phyloP scores from a whole-genome alignment of 2,329 filamentous ascomycete genomes.

The Drechslerella dactyloides region DNA sequence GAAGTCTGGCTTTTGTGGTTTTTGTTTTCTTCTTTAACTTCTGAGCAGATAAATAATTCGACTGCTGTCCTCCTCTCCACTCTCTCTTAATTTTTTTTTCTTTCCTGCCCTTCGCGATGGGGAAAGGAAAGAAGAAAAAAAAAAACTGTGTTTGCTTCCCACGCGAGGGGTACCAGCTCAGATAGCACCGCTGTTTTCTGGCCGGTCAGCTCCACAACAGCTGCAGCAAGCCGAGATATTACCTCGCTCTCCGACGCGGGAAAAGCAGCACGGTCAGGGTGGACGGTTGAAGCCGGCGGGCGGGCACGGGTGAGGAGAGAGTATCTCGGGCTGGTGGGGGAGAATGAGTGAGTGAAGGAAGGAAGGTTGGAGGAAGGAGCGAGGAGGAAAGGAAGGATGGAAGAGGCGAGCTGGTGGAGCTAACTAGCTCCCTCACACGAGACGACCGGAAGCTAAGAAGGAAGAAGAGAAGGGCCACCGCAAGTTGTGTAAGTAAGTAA shows the following conservation, averaged over 20 bases:
- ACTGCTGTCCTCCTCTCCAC: neutral
- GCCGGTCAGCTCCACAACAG: slow-evolving; percentile 42
- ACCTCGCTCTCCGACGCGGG: slow-evolving; percentile 30
- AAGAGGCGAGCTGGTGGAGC: slow-evolving; percentile 27
- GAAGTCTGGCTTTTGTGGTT: neutral
- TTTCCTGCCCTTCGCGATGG: slow-evolving; percentile 42
- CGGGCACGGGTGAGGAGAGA: neutral
- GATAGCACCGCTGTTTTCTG: slow-evolving; percentile 18
- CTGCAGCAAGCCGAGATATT: slow-evolving; percentile 20
- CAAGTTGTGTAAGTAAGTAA: neutral
- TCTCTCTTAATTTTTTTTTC: slow-evolving; percentile 22
- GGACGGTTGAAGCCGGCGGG: neutral
- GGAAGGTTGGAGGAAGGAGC: slow-evolving; percentile 11
- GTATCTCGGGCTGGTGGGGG: slow-evolving; percentile 14
- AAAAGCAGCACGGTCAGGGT: neutral
- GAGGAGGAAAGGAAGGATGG: slow-evolving; percentile 23
- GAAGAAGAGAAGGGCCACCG: neutral
- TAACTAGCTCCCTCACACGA: too few relatives aligned
- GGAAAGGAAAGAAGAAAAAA: slow-evolving; percentile 20
- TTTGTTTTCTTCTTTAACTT: neutral
- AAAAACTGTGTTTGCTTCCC: slow-evolving; percentile 33
- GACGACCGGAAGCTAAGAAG: slow-evolving; percentile 28
- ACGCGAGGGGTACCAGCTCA: slow-evolving; percentile 49
- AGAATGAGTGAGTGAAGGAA: slow-evolving; percentile 14
- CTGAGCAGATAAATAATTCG: neutral